phyloP scores from a whole-genome alignment of 129 eudicot species.

The Oenanthe sinensis region DNA sequence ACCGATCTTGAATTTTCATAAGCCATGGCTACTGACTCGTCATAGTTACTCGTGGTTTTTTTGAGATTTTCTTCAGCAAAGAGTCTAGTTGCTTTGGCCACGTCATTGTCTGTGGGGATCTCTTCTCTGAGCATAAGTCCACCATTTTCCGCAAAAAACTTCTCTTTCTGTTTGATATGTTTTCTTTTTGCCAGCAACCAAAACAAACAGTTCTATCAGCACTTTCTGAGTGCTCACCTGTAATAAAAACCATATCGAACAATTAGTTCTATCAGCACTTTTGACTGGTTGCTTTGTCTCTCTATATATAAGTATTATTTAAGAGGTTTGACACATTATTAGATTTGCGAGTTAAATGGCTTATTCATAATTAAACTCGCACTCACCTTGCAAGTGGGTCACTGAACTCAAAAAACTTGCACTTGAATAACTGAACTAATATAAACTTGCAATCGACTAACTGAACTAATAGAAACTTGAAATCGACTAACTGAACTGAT shows the following conservation, averaged over 20 bases:
- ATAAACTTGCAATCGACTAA: too few species aligned
- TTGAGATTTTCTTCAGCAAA: not conserved
- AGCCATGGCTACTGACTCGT: too few species aligned
- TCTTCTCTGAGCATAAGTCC: not conserved
- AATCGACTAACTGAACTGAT: too few species aligned
- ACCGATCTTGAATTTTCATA: too few species aligned
- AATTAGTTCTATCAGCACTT: not conserved
- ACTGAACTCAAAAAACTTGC: too few species aligned
- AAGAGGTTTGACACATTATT: too few species aligned
- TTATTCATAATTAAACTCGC: too few species aligned
- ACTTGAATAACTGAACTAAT: too few species aligned
- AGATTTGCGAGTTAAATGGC: too few species aligned
- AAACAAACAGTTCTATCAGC: not conserved
- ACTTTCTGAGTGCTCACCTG: conserved; percentile 4
- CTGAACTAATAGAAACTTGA: too few species aligned
- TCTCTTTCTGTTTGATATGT: not conserved
- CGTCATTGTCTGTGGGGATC: not conserved
- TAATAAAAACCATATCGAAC: not conserved
- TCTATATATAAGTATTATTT: too few species aligned
- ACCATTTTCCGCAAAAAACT: not conserved
- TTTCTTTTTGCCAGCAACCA: not conserved
- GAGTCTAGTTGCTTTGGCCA: not conserved
- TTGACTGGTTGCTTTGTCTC: not conserved
- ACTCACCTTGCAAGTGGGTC: too few species aligned
- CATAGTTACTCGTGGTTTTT: not conserved